Evolutionary conservation across 768 basidiomycete species (phyloP).

Genomic region (Leccinellum luteum): DNA sequence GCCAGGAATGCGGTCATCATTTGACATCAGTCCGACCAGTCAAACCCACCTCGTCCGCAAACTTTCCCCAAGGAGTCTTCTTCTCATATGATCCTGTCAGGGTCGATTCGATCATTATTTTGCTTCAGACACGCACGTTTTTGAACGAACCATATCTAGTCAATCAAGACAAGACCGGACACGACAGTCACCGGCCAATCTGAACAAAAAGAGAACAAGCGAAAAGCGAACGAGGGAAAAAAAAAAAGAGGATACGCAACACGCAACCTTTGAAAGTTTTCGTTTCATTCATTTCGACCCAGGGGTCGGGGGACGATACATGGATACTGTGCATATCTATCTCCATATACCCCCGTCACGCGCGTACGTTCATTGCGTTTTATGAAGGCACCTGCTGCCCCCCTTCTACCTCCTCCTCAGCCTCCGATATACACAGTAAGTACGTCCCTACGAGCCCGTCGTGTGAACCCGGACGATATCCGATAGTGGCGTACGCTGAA

Average conservation of each 20-base stretch:
- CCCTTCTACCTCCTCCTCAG: not conserved
- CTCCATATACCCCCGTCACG: slow-evolving; percentile 3
- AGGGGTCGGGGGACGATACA: not conserved
- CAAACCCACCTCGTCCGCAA: not conserved
- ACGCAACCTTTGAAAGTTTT: not conserved
- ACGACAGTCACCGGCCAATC: not conserved
- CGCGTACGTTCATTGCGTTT: not conserved
- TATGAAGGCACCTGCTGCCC: slow-evolving; percentile 17
- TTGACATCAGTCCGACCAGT: not conserved
- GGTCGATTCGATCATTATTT: slow-evolving; percentile 5
- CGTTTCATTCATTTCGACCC: not conserved
- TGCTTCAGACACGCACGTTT: not conserved
- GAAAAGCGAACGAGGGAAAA: not conserved
- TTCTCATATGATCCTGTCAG: slow-evolving; percentile 6
- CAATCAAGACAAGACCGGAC: not conserved
- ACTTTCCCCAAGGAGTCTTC: not conserved
- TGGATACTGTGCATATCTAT: not conserved
- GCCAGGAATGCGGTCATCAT: slow-evolving; percentile 2
- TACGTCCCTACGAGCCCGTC: slow-evolving; percentile 10
- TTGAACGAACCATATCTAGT: not conserved
- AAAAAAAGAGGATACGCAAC: not conserved
- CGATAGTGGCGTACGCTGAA: slow-evolving; percentile 17
- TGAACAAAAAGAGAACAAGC: slow-evolving; percentile 11
- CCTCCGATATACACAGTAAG: not conserved
- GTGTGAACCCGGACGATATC: slow-evolving; percentile 21